A percentile compares a stretch with the other conserved stretches of the same genome.
phyloP scores from a whole-genome alignment of 257 asterid species.

The Ilex asprella region DNA sequence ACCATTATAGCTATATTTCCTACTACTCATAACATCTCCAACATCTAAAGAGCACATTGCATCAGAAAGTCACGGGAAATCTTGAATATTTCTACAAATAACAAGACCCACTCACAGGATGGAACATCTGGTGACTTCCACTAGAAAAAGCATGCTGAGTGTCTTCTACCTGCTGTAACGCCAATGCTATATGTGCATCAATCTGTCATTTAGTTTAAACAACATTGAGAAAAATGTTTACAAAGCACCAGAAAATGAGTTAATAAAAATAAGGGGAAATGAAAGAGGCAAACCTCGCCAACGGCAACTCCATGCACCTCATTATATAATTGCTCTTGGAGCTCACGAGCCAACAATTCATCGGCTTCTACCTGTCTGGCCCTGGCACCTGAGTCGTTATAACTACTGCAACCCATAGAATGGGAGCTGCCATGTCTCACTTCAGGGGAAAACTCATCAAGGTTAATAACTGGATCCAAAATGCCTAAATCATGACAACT shows the following conservation, averaged over 20 bases:
- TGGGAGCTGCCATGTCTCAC: conserved; percentile 23
- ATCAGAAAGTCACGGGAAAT: no score
- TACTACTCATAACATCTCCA: background rate
- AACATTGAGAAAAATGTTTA: conserved; percentile 10
- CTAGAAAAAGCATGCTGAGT: conserved; percentile 24
- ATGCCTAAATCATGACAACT: conserved; percentile 15
- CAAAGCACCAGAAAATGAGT: conserved; percentile 8
- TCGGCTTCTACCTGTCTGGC: conserved; percentile 84
- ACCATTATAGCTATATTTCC: no score
- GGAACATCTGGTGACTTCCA: conserved; percentile 27
- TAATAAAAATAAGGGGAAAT: conserved; percentile 3
- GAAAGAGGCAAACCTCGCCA: conserved; percentile 40
- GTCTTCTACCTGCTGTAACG: conserved; percentile 48
- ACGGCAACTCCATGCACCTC: conserved; percentile 48
- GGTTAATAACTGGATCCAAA: conserved; percentile 38
- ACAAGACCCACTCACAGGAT: conserved; percentile 39
- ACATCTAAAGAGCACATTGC: background rate
- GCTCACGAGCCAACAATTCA: conserved; percentile 83
- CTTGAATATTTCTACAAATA: background rate
- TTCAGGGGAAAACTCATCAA: conserved; percentile 51
- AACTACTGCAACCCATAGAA: conserved; percentile 8
- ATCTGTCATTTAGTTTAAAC: conserved; percentile 33
- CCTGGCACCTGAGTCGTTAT: conserved; percentile 34
- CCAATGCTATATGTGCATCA: conserved; percentile 47
- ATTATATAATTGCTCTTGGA: conserved; percentile 81